These are phyloP conservation scores for Fraxinus quadrangulata DNA, from an alignment of 257 asterid species.

Conservation along the genomic window DNA sequence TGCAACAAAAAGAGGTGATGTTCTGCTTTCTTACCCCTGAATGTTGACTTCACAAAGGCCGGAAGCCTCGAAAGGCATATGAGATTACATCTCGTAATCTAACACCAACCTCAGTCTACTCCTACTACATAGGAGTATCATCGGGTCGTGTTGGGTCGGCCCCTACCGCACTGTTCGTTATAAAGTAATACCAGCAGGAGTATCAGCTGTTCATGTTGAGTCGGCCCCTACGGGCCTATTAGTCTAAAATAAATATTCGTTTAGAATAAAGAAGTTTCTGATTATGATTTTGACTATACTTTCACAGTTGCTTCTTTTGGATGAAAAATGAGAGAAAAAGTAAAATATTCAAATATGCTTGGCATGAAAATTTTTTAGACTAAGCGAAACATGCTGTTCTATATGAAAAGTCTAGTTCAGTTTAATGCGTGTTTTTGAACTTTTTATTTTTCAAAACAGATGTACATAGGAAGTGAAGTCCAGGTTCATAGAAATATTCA, in stretches of 20 bases:
- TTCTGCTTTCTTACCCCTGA: not conserved
- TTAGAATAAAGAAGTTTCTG: not conserved
- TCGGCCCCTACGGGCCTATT: not conserved
- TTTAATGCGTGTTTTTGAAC: not conserved
- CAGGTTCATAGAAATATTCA: constrained; percentile 2
- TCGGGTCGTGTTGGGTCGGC: not conserved
- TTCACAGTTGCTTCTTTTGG: not conserved
- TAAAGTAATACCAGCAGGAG: not conserved
- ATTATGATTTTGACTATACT: not conserved
- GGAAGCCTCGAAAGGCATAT: not conserved
- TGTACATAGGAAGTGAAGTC: not conserved
- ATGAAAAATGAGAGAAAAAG: not conserved
- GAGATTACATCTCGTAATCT: not conserved
- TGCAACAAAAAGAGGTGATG: not conserved
- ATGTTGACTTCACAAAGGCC: constrained; percentile 1
- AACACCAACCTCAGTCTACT: constrained; percentile 4
- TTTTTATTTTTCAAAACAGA: not conserved
- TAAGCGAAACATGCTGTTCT: not conserved
- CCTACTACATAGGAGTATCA: constrained; percentile 7
- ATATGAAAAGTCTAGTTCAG: not conserved
- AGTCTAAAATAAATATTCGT: not conserved
- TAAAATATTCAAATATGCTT: not conserved
- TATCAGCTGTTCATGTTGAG: not conserved
- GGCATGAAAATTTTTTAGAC: not conserved
- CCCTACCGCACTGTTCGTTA: not conserved